Conservation (phyloP, 805 yeast genomes). For the Scheffersomyces ergatensis region DNA sequence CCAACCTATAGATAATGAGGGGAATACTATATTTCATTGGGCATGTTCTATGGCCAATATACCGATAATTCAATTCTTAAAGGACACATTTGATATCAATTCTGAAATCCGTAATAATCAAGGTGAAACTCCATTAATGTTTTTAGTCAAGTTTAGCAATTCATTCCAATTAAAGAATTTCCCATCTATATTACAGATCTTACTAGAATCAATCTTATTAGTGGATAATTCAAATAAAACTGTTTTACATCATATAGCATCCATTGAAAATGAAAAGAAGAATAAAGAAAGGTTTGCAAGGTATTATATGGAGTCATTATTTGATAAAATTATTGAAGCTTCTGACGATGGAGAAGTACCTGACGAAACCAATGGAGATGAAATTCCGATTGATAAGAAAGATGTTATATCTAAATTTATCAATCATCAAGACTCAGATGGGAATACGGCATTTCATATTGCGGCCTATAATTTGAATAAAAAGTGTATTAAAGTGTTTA, state of each 20-base stretch:
- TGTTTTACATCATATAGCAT: conserved; percentile 40
- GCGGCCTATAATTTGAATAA: conserved; percentile 75
- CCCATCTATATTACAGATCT: conserved; percentile 29
- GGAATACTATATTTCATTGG: conserved; percentile 94
- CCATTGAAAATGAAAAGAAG: conserved; percentile 15
- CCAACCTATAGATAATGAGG: conserved; percentile 88
- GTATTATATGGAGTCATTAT: conserved; percentile 37
- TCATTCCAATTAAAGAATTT: conserved; percentile 37
- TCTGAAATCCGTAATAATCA: conserved; percentile 70
- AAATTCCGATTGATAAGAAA: conserved; percentile 13
- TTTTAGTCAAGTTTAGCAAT: conserved; percentile 39
- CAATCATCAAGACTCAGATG: conserved; percentile 88
- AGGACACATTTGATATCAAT: conserved; percentile 68
- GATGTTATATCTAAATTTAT: conserved; percentile 49
- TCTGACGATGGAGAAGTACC: conserved; percentile 9
- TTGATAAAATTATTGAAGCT: conserved; percentile 31
- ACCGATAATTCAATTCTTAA: conserved; percentile 59
- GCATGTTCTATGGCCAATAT: conserved; percentile 87
- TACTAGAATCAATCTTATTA: conserved; percentile 33
- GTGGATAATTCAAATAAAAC: conserved; percentile 40
- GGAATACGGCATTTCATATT: conserved; percentile 92
- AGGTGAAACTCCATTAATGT: conserved; percentile 82
- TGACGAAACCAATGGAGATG: conserved; percentile 3
- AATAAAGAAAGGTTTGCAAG: conserved; percentile 35
- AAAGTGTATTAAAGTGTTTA: conserved; percentile 74